Evolutionary conservation across 257 asterid genomes (phyloP), one percentile per base, ranked within the genome.

Genomic region (Nicotiana knightiana): DNA sequence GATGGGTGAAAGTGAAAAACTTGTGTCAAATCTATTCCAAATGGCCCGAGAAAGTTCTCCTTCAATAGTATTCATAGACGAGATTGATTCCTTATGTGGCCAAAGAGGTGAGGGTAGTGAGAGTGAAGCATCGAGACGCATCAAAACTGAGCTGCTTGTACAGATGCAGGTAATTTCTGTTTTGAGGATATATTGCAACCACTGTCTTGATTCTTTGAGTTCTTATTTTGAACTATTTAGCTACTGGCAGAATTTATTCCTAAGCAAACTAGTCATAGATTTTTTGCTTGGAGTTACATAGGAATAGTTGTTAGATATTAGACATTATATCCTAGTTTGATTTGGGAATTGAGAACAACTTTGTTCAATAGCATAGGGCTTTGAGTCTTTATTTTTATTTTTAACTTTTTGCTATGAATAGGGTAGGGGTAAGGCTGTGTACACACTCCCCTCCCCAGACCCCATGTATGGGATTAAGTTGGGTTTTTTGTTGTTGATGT

Each of bases 1-100:
- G 97, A 93, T 93, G 97, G 97, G 97, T 82, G 97, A 93, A 84
- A 93, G 97, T 89, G 97, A 93, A 81, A 93, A 93, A 88, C 94
- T 93, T 18, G 97, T 93, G 48, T 91, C 97, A 48, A 93, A 90
- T 83, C 93, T 93, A 75, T 93, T 93, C 87, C 97, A 93, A 85
- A 93, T 93, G 97, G 92, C 96, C 62, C 96, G 96, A 53, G 97
- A 93, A 83, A 93, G 97, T 85, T 77, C 94, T 67, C 97, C 97
- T 13, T 86, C 97, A 61, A 91, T 93, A 81, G 88, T 93, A 84
- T 91, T 91, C 82, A 43, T 91, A 57, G 96, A 93, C 61, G 97
- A 93, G 86, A 93, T 93, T 81, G 97, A 93, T 85, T 93, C 97
- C 82, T 89, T 93, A 18, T 87, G 92, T 79, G 96, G 97, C 66